Conservation (phyloP, 208 protist species). For the Novymonas esmeraldas region DNA sequence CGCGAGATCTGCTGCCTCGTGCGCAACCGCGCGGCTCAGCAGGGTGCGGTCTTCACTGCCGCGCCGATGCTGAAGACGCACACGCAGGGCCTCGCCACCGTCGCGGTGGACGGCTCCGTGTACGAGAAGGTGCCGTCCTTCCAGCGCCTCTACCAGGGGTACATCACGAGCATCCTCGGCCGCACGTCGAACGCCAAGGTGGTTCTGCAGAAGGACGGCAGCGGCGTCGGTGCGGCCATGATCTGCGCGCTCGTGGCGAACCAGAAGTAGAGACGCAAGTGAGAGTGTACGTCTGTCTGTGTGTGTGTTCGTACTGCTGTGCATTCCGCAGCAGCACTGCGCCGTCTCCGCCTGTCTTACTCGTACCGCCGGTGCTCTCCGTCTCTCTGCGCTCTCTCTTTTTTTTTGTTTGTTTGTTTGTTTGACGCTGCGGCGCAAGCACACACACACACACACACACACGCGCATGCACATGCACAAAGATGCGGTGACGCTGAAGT, state of each 20-base stretch:
- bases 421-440: neutral
- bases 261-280: slow-evolving; percentile 19
- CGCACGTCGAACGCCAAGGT: slow-evolving; percentile 55
- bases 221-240: slow-evolving; percentile 83
- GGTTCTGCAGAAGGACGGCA: slow-evolving; percentile 83
- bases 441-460: slow-evolving; percentile 2
- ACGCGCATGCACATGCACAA: neutral
- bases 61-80: slow-evolving; percentile 80
- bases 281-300: neutral
- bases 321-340: neutral
- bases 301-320: neutral
- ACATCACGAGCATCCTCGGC: slow-evolving; percentile 71
- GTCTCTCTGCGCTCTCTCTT: neutral
- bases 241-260: slow-evolving; percentile 71
- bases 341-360: neutral
- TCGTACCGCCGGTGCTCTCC: neutral
- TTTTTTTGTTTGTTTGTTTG: neutral
- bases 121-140: slow-evolving; percentile 91
- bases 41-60: slow-evolving; percentile 67
- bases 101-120: slow-evolving; percentile 88
- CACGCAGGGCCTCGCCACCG: slow-evolving; percentile 60
- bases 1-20: slow-evolving; percentile 74
- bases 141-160: slow-evolving; percentile 75
- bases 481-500: neutral
- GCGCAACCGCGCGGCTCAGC: slow-evolving; percentile 74